Conservation (phyloP, 2,329 filamentous ascomycete genomes). For the Talaromyces sp. region DNA sequence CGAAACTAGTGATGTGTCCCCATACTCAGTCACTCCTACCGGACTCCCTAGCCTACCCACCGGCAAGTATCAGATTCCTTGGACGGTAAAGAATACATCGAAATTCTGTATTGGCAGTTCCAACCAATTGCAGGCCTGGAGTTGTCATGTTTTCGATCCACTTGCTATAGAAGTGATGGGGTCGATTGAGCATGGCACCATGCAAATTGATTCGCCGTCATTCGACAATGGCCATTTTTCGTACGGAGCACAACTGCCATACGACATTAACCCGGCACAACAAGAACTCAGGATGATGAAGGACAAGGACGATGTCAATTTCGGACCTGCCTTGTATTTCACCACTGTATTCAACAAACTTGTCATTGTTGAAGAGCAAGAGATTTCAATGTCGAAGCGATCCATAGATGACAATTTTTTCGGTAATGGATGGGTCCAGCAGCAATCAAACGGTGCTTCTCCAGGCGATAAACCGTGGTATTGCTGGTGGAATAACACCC, state of each 20-base stretch:
- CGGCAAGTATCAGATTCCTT: slow-evolving; percentile 46
- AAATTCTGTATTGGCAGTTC: slow-evolving; percentile 42
- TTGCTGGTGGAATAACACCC: slow-evolving; percentile 64
- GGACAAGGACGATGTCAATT: slow-evolving; percentile 51
- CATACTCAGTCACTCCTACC: slow-evolving; percentile 42
- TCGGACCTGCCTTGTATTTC: slow-evolving; percentile 62
- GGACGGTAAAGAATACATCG: slow-evolving; percentile 43
- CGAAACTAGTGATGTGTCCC: slow-evolving; percentile 47
- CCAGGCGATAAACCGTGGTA: slow-evolving; percentile 63
- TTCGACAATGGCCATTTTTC: slow-evolving; percentile 37
- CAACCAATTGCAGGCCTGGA: slow-evolving; percentile 47
- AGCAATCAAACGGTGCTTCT: slow-evolving; percentile 36
- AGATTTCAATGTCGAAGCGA: slow-evolving; percentile 23
- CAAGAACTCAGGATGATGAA: slow-evolving; percentile 50
- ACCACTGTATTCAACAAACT: slow-evolving; percentile 59
- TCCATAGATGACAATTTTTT: slow-evolving; percentile 13
- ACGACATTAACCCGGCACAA: slow-evolving; percentile 33
- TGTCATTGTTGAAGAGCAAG: slow-evolving; percentile 47
- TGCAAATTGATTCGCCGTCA: slow-evolving; percentile 36
- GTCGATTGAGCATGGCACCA: slow-evolving; percentile 20
- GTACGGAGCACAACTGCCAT: slow-evolving; percentile 60
- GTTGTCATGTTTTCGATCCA: slow-evolving; percentile 36
- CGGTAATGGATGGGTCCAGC: slow-evolving; percentile 23
- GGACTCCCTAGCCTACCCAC: slow-evolving; percentile 44
- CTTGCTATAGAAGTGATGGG: slow-evolving; percentile 30